phyloP scores from a whole-genome alignment of 352 stramenopile species.

The Phytophthora citricola region DNA sequence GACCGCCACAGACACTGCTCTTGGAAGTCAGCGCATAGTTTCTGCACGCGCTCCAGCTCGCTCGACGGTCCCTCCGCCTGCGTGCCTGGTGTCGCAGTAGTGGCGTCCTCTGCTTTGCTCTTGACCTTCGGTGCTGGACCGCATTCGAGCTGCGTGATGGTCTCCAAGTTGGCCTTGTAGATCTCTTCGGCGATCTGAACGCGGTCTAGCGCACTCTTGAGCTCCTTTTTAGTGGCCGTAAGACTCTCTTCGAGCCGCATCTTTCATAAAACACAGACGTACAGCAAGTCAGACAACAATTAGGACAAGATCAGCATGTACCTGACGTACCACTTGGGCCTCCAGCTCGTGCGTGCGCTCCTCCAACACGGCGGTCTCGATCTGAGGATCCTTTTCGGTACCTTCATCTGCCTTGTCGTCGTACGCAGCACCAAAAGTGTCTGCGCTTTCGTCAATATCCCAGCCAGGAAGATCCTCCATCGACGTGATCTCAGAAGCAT shows the following conservation, averaged over 20 bases:
- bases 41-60: constrained; percentile 50
- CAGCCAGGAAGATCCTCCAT: constrained; percentile 27
- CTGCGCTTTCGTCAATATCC: constrained; percentile 22
- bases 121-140: constrained; percentile 7
- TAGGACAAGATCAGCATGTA: background rate
- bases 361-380: constrained; percentile 25
- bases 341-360: constrained; percentile 40
- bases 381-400: constrained; percentile 13
- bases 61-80: constrained; percentile 31
- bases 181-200: constrained; percentile 63
- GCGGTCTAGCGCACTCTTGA: constrained; percentile 45
- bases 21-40: constrained; percentile 71
- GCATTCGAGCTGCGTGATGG: constrained; percentile 59
- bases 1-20: constrained; percentile 82
- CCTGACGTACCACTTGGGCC: constrained; percentile 47
- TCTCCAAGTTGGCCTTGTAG: constrained; percentile 73
- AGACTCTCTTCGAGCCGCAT: constrained; percentile 45
- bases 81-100: constrained; percentile 7
- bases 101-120: constrained; percentile 2
- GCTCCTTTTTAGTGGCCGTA: constrained; percentile 36
- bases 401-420: constrained; percentile 9
- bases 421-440: constrained; percentile 11
- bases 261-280: constrained; percentile 12
- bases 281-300: constrained; percentile 1
- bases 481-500: constrained; percentile 29